Base-by-base conservation (phyloP, 768 basidiomycete species). In the Kwoniella newhampshirensis region DNA sequence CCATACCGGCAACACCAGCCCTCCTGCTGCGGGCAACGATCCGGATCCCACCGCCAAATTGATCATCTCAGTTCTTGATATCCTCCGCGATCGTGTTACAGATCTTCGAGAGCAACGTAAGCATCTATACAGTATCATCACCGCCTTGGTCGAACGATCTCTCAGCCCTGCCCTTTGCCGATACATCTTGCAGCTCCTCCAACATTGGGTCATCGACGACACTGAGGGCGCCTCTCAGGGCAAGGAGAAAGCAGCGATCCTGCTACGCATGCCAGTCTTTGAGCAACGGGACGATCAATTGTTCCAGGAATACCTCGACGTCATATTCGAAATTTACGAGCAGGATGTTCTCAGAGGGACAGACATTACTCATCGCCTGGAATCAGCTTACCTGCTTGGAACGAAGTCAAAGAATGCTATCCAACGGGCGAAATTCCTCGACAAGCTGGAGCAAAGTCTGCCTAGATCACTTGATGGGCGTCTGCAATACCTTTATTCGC, bases 251-350 rank as follows among this genome's bases (percentile, higher is more conserved):
- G 87, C 93, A 2, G 86, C 82, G 26, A 78, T 98, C 28, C 76
- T 99, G 59, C 85, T 88, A 69, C 90, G 89, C 73, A 93, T 99
- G 91, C 81, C 83, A 5, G 79, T 82, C 9, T 91, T 86, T 67
- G 92, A 97, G 77, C 68, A 70, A 45, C 80, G 81, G 21, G 85
- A 88, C 28, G 86, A 85, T 35, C 88, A 46, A 3, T 81, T 98
- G 3, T 90, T 88, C 75, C 83, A 86, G 42, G 83, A 86, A 39
- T 98, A 91, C 74, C 81, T 98, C 65, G 86, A 88, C 61, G 81
- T 98, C 58, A 87, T 99, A 54, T 87, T 89, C 71, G 91, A 93
- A 58, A 93, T 99, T 68, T 99, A 97, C 79, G 89, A 87, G 5
- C 88, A 92, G 41, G 86, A 90, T 17, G 77, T 79, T 3, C 79